phyloP scores from a whole-genome alignment of 1,284 basidiomycete species.

The Exobasidium rhododendri region DNA sequence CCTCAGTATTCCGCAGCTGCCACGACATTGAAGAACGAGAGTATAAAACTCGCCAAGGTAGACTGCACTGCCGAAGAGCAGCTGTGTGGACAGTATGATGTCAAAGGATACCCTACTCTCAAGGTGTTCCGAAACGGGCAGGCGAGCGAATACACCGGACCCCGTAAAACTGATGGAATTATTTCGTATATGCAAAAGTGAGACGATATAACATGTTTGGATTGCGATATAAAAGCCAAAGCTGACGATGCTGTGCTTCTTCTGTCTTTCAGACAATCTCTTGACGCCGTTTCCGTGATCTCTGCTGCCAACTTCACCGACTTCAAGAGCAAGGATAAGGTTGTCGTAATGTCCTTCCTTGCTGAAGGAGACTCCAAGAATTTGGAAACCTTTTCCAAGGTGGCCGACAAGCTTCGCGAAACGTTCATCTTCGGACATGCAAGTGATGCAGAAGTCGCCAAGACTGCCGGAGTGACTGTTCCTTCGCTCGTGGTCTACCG shows the following conservation, averaged over 20 bases:
- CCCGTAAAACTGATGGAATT: conserved; percentile 93
- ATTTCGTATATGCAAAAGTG: conserved; percentile 93
- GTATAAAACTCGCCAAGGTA: conserved; percentile 85
- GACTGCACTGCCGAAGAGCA: conserved; percentile 63
- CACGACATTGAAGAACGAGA: conserved; percentile 76
- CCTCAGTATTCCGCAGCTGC: conserved; percentile 90
- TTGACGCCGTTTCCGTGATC: conserved; percentile 86
- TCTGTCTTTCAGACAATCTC: conserved; percentile 63
- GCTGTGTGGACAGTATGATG: conserved; percentile 62
- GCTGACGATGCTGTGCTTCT: too few species aligned
- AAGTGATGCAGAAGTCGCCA: conserved; percentile 64
- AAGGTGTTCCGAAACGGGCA: conserved; percentile 87
- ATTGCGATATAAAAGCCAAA: too few species aligned
- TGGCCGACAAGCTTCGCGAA: conserved; percentile 84
- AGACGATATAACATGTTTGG: conserved; percentile 59
- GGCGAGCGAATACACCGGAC: conserved; percentile 72
- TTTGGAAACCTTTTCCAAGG: conserved; percentile 65
- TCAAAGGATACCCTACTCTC: conserved; percentile 86
- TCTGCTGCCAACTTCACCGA: conserved; percentile 73
- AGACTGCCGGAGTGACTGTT: conserved; percentile 67
- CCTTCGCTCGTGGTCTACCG: conserved; percentile 91
- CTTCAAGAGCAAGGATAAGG: conserved; percentile 83
- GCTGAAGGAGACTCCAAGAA: conserved; percentile 65
- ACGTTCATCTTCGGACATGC: conserved; percentile 82
- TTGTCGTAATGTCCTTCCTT: conserved; percentile 85